Conservation (phyloP, 2,329 filamentous ascomycete genomes). For the Trichophaea hybrida region DNA sequence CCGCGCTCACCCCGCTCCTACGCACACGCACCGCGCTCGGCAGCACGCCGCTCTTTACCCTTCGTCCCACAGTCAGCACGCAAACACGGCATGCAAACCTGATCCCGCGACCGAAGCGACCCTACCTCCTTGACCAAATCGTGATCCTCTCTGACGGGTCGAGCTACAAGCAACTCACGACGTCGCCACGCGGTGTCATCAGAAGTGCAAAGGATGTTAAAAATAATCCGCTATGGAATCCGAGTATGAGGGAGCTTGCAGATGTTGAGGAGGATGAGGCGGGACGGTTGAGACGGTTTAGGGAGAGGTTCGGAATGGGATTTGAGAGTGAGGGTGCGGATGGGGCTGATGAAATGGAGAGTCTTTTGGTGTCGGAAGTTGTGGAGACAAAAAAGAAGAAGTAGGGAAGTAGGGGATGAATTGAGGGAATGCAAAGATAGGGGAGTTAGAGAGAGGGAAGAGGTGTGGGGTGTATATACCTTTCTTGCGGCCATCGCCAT, state of each 20-base stretch:
- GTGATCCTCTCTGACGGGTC: conserved; percentile 83
- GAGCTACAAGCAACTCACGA: conserved; percentile 66
- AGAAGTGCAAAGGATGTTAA: conserved; percentile 62
- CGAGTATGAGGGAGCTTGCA: conserved; percentile 59
- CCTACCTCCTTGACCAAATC: conserved; percentile 95
- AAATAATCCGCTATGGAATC: conserved; percentile 87
- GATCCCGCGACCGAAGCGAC: conserved; percentile 71
- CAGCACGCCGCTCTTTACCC: not conserved
- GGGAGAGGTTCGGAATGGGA: conserved; percentile 64
- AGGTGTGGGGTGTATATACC: not conserved
- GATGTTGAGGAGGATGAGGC: conserved; percentile 94
- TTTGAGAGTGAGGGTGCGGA: conserved; percentile 50
- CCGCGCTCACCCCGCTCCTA: conserved; percentile 18
- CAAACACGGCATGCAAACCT: conserved; percentile 73
- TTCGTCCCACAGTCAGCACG: conserved; percentile 25
- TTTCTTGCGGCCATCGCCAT: no score
- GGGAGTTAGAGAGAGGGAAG: not conserved
- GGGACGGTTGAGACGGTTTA: conserved; percentile 72
- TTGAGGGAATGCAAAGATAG: not conserved
- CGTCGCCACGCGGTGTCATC: conserved; percentile 50
- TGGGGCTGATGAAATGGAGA: conserved; percentile 21
- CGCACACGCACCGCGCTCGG: conserved; percentile 4
- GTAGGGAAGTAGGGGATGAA: not conserved
- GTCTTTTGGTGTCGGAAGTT: not conserved
- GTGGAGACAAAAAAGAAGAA: not conserved